These are phyloP conservation scores for Cladosporium velox DNA, from an alignment of 2,329 filamentous ascomycete species.

Conservation along the genomic window DNA sequence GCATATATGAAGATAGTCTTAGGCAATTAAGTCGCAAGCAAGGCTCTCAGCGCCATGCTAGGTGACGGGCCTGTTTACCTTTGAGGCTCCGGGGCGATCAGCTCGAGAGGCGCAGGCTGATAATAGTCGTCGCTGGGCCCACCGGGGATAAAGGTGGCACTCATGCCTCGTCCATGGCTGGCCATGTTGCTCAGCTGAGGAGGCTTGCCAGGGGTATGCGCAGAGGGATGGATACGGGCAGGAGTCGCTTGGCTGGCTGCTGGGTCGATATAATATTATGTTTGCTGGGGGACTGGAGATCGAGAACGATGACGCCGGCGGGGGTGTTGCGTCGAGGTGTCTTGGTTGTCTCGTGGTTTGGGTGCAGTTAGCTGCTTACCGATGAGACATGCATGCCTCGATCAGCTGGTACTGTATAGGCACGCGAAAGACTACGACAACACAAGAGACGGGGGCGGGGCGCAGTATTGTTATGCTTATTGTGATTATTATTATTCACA, in stretches of 20 bases:
- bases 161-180: constrained; percentile 36
- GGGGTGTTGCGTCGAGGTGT: background rate
- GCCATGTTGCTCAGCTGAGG: constrained; percentile 4
- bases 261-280: background rate
- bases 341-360: constrained; percentile 1
- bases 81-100: constrained; percentile 70
- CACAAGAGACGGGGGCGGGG: background rate
- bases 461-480: background rate
- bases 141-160: constrained; percentile 69
- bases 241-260: background rate
- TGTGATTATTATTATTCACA: background rate
- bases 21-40: no score
- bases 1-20: background rate
- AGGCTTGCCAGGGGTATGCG: background rate
- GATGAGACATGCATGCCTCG: background rate
- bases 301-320: background rate
- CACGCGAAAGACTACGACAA: background rate
- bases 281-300: background rate
- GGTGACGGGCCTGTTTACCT: constrained; percentile 48
- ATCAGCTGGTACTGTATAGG: background rate
- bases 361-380: background rate
- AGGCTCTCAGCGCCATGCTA: background rate
- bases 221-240: background rate
- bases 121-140: constrained; percentile 69
- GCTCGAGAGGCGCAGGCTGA: constrained; percentile 60